Evolutionary conservation across 345 rosid genomes (phyloP), one percentile per base, ranked within the genome.

Genomic region (Ailanthus altissimus): DNA sequence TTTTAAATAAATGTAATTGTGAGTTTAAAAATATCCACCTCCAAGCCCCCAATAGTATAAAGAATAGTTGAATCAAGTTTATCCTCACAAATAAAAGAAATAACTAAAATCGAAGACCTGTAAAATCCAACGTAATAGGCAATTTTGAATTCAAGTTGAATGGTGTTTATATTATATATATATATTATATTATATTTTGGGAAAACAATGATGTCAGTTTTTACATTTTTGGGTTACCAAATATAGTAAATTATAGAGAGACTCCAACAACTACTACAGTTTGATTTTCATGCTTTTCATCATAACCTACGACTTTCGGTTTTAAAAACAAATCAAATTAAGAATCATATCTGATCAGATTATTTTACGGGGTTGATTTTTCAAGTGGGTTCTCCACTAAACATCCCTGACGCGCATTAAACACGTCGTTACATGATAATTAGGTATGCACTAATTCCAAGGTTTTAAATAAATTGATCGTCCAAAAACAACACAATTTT

Each of bases 221-320:
- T 7, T 23, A 66, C 71, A 71, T 51, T 32, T 53, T 77, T 70
- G 20, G 51, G 13, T 26, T 20, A 72, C 83, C 78, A 83, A 83
- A 75, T 54, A 45, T 14, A 47, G 40, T 53, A 38, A 25, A 73
- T 45, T 47, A 56, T 13, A 67, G 6, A 16, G 20, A 26, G 43
- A 38, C 23, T 47, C 62, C 75, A 18, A 5, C 58, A 83, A 64
- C 81, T 72, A 63, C 77, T 64, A 40, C 26, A 67, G 72, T 79
- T 59, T 61, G 25, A 1, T 32, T 6, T 60, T 10, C 26, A 49
- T 62, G 45, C 16, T 50, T 8, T 18, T 53, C 28, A 40, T 12
- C 49, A 66, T 54, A 61, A 14, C 64, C 54, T 15, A 25, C 49
- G 61, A 51, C 60, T 70, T 70, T 70, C 46, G 62, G 54, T 67